phyloP scores from a whole-genome alignment of 495 filamentous ascomycete genomes.

The Neurospora sp. region DNA sequence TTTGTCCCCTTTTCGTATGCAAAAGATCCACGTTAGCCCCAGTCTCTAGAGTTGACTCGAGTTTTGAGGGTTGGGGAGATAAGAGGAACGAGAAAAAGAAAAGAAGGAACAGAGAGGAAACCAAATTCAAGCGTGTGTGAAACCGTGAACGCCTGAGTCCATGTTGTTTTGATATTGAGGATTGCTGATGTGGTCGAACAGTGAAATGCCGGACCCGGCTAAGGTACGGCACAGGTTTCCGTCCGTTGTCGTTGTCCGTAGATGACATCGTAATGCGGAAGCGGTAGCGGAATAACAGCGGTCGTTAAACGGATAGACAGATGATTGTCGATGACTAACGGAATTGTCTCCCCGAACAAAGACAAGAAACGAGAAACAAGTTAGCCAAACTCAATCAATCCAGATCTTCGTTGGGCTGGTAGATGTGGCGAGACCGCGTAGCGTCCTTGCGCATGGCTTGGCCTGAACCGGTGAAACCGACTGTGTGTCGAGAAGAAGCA shows the following conservation, averaged over 20 bases:
- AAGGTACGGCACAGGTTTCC: no score
- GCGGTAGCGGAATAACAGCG: neutral
- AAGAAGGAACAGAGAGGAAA: neutral
- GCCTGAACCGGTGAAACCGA: conserved; percentile 92
- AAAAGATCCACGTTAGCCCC: neutral
- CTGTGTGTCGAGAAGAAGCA: conserved; percentile 16
- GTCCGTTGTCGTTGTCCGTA: neutral
- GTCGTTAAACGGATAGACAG: neutral
- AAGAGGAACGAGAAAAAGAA: neutral
- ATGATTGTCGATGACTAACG: neutral
- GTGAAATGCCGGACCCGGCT: neutral
- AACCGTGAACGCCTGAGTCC: neutral
- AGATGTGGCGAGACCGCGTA: conserved; percentile 72
- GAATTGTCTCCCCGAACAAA: neutral
- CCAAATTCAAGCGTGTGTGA: neutral
- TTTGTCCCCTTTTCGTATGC: neutral
- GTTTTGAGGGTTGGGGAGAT: neutral
- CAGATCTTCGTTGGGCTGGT: conserved; percentile 71
- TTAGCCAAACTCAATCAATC: conserved; percentile 30
- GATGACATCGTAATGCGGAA: neutral
- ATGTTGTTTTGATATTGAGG: neutral
- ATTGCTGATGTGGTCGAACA: neutral
- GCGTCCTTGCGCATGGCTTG: conserved; percentile 90
- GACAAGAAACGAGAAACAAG: neutral
- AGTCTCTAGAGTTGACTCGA: neutral